A percentile compares a stretch with the other conserved stretches of the same genome.
Evolutionary conservation across 345 rosid genomes (phyloP).

Genomic region (Pistacia integerrima): DNA sequence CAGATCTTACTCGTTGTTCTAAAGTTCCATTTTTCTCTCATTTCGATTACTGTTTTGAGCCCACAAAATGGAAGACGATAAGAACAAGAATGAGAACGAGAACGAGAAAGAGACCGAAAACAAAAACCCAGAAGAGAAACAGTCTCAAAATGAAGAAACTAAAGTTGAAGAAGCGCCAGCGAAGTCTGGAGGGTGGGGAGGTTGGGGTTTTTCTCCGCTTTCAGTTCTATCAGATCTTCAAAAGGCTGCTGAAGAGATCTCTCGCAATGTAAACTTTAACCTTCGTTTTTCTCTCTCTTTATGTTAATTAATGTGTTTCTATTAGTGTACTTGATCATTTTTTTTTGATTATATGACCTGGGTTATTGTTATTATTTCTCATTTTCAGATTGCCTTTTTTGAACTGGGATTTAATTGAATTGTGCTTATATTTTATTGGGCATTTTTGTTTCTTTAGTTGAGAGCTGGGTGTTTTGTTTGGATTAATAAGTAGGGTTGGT

Average conservation of each 20-base stretch:
- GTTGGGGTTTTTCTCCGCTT: conserved; percentile 87
- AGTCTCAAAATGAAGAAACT: conserved; percentile 30
- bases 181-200: conserved; percentile 65
- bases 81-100: conserved; percentile 30
- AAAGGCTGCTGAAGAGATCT: conserved; percentile 88
- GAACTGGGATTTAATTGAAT: neutral
- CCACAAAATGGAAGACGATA: conserved; percentile 46
- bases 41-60: neutral
- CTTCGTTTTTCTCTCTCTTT: neutral
- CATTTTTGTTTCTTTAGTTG: neutral
- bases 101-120: conserved; percentile 31
- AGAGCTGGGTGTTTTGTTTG: conserved; percentile 1
- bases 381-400: neutral
- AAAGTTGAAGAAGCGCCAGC: conserved; percentile 23
- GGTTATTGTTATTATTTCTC: neutral
- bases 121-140: conserved; percentile 26
- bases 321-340: neutral
- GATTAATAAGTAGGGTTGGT: neutral
- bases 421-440: neutral
- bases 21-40: neutral
- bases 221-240: conserved; percentile 91
- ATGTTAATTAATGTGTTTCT: neutral
- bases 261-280: conserved; percentile 76
- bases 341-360: neutral
- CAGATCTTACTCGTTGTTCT: conserved; percentile 24